A percentile compares a stretch with the other conserved stretches of the same genome.
Conservation (phyloP, 139 green algal species). For the Desmodesmus armatus region DNA sequence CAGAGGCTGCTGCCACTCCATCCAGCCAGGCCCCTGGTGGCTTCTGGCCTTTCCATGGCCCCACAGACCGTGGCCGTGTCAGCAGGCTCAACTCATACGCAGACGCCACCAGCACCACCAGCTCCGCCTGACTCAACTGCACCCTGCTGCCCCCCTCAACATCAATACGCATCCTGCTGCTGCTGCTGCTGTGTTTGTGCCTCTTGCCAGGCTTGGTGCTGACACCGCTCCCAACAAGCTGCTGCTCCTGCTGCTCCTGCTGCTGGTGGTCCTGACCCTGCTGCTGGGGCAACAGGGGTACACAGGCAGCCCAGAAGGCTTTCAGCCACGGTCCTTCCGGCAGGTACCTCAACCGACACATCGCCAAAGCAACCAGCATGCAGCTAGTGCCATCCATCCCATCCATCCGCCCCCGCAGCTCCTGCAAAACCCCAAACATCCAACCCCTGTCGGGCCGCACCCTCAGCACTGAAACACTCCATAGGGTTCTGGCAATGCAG, state of each 20-base stretch:
- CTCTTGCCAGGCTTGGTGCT: neutral
- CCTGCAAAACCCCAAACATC: neutral
- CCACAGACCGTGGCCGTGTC: no score
- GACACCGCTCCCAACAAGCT: neutral
- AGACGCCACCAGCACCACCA: neutral
- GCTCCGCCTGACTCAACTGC: neutral
- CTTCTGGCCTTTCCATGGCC: neutral
- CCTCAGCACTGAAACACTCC: neutral
- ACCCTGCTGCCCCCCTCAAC: neutral
- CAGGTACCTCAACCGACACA: slow-evolving; percentile 8
- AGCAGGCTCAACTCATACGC: slow-evolving; percentile 16
- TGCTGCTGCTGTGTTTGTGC: slow-evolving; percentile 8
- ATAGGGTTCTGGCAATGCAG: neutral
- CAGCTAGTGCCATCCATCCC: neutral
- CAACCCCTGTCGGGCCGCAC: neutral
- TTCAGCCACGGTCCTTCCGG: neutral
- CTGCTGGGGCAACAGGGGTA: neutral
- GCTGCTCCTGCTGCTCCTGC: neutral
- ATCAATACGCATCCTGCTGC: slow-evolving; percentile 2
- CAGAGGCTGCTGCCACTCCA: neutral
- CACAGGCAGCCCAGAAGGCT: neutral
- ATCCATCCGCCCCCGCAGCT: neutral
- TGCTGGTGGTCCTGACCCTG: neutral
- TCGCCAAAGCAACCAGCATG: neutral
- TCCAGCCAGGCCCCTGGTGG: slow-evolving; percentile 6